Base-by-base conservation (phyloP, 495 filamentous ascomycete genomes). In the Penicillium verhagenii region DNA sequence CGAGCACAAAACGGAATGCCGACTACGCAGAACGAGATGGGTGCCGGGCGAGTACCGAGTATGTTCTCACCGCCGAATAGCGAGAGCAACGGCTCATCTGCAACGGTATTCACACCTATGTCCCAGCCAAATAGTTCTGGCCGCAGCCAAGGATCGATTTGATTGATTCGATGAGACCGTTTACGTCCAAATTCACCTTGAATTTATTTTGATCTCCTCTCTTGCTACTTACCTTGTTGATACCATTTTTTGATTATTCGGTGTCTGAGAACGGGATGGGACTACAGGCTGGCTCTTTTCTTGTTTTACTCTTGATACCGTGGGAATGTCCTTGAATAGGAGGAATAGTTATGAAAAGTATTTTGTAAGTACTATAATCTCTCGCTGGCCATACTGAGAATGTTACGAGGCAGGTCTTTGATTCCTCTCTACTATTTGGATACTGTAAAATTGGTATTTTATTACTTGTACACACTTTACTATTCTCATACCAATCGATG, bases 71-170 rank as follows among this genome's bases (percentile, higher is more conserved):
- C 59, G 13, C 46, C 57, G 11, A 58, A 47, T 14, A 55, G 54
- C 13, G 63, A 68, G 0, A 60, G 59, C 26, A 57, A 28, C 37
- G 49, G 28, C 3, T 43, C 50, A 0, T 58, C 61, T 20, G 23
- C 62, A 16, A 50, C 56, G 4, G 64, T 52, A 19, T 66, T 59
- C 25, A 51, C 55, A 13, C 54, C 59, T 9, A 63, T 61, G 45
- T 52, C 61, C 14, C 48, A 37, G 28, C 35, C 50, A 28, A 29
- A 25, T 38, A 58, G 39, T n/a, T 53, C 55, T 33, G 35, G 55
- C 8, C 53, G 55, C 16, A 53, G 20, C 42, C 43, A 52, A 33
- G 47, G 54, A 19, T 58, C 46, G 31, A 44, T 58, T 6, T 57
- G 26, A 26, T 35, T 16, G 14, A 14, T n/a, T 4, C 16, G 13